Conservation (phyloP, 371 early-diverging fungal species). For the Syncephalastrum racemosum region DNA sequence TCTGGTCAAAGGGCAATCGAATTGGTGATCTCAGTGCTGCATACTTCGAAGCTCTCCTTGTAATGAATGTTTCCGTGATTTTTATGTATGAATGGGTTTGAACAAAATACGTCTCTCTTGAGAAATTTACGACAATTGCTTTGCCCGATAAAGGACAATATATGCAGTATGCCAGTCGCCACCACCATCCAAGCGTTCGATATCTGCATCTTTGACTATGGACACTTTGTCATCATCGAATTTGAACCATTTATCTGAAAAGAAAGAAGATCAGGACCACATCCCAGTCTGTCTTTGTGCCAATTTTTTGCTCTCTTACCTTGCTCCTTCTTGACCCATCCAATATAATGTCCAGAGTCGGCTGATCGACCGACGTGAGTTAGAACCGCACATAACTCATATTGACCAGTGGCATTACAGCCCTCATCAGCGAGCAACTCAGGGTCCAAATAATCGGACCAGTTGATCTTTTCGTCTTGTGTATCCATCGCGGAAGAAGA, state of each 20-base stretch:
- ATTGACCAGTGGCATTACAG: conserved; percentile 76
- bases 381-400: conserved; percentile 81
- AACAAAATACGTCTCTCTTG: too few species aligned
- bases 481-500: conserved; percentile 35
- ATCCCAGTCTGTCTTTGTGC: not conserved
- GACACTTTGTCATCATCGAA: conserved; percentile 96
- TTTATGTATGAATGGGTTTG: too few species aligned
- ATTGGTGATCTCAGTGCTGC: too few species aligned
- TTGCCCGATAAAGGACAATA: conserved; percentile 75
- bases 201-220: conserved; percentile 80
- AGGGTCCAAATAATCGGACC: conserved; percentile 62
- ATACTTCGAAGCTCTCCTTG: too few species aligned
- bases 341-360: conserved; percentile 91
- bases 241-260: conserved; percentile 81
- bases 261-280: not conserved
- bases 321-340: conserved; percentile 78
- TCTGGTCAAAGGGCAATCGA: too few species aligned
- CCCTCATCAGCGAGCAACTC: conserved; percentile 80
- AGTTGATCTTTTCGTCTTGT: conserved; percentile 34
- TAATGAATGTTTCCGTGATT: too few species aligned
- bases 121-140: conserved; percentile 26
- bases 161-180: conserved; percentile 90
- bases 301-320: conserved; percentile 18
- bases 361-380: conserved; percentile 88
- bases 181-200: conserved; percentile 90